These are phyloP conservation scores for Monascus ruber DNA, from an alignment of 2,329 filamentous ascomycete species.

Conservation along the genomic window DNA sequence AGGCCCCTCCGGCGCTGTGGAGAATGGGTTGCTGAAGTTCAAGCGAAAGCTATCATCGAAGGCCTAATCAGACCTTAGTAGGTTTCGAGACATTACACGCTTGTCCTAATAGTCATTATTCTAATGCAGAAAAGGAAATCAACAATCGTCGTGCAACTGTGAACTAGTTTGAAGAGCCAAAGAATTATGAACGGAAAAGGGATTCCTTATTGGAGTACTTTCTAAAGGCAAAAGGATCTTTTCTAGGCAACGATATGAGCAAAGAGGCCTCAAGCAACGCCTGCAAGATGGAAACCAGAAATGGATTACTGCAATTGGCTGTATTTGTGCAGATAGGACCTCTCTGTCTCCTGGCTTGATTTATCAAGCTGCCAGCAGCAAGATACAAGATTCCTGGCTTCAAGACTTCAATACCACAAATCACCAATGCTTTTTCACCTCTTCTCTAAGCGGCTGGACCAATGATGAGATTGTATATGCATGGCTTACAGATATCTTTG, in stretches of 20 bases:
- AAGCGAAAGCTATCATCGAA: too few species aligned
- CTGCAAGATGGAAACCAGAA: conserved; percentile 10
- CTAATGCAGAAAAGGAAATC: too few species aligned
- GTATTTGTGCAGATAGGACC: conserved; percentile 8
- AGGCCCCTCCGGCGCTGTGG: too few species aligned
- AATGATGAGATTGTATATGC: background rate
- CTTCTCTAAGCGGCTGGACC: conserved; percentile 7
- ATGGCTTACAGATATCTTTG: conserved; percentile 1
- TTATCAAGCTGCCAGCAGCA: too few species aligned
- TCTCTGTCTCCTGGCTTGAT: too few species aligned
- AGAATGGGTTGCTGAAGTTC: too few species aligned
- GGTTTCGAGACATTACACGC: too few species aligned
- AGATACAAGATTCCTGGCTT: conserved; percentile 8
- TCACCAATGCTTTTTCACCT: conserved; percentile 3
- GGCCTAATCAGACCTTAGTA: too few species aligned
- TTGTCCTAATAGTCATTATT: too few species aligned
- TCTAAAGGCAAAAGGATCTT: conserved; percentile 6
- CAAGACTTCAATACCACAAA: conserved; percentile 6
- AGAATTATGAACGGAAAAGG: too few species aligned
- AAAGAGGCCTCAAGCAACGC: conserved; percentile 3
- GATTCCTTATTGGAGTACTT: background rate
- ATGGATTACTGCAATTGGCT: conserved; percentile 10
- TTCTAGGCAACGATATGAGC: conserved; percentile 1
- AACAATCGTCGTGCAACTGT: too few species aligned
- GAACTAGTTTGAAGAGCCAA: too few species aligned